phyloP scores from a whole-genome alignment of 176 grass and related monocot genomes.

The Phragmites australis region DNA sequence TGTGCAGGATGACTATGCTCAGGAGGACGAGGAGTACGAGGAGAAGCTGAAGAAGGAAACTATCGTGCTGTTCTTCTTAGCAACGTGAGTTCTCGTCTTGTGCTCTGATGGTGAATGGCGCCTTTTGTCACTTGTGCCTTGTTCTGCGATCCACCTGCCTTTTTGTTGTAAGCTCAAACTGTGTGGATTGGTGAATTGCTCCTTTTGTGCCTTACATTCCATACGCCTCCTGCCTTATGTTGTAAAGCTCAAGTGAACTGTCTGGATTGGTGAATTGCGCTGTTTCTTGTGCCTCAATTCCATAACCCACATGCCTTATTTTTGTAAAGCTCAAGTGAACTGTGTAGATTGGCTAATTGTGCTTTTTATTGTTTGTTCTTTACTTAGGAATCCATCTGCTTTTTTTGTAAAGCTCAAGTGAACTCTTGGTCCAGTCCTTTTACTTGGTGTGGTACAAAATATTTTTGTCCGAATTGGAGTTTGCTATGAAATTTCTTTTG shows the following conservation, averaged over 20 bases:
- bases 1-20: conserved; percentile 79
- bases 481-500: neutral
- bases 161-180: conserved; percentile 19
- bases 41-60: conserved; percentile 86
- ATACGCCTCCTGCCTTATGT: neutral
- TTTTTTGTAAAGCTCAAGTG: neutral
- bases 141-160: neutral
- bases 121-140: neutral
- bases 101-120: neutral
- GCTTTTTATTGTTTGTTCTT: neutral
- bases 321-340: neutral
- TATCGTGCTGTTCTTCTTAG: conserved; percentile 68
- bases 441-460: neutral
- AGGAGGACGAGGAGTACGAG: conserved; percentile 80
- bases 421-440: neutral
- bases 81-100: conserved; percentile 54
- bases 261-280: neutral
- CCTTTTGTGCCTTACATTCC: neutral
- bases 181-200: neutral
- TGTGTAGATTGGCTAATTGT: neutral
- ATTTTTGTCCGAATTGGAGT: neutral
- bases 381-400: neutral
- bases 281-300: neutral
- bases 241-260: neutral
- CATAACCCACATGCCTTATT: neutral